Evolutionary conservation across 805 yeast genomes (phyloP).

Genomic region (Metschnikowia gelsemii): DNA sequence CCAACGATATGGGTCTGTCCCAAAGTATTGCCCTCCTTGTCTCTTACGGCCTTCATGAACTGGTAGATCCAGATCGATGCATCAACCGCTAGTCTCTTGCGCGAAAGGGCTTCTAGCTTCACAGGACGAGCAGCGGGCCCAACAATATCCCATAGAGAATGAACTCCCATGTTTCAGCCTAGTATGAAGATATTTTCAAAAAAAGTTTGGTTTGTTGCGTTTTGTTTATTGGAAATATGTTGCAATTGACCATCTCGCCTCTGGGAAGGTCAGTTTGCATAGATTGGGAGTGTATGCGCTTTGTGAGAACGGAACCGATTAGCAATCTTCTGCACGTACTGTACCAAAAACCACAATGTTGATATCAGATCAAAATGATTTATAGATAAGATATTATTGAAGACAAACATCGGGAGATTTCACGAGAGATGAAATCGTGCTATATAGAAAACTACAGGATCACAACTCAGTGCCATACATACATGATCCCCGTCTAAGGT

Average conservation of each 20-base stretch:
- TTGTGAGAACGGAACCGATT: conserved; percentile 7
- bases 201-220: no score
- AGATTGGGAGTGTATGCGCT: conserved; percentile 4
- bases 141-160: conserved; percentile 87
- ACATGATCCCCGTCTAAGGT: no score
- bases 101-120: conserved; percentile 75
- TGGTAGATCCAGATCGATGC: conserved; percentile 99
- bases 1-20: conserved; percentile 90
- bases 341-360: no score
- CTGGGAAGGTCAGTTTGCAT: conserved; percentile 1
- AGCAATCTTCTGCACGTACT: conserved; percentile 6
- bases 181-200: not conserved
- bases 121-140: conserved; percentile 92
- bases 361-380: no score
- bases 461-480: no score
- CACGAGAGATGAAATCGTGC: no score
- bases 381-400: no score
- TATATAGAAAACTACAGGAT: no score
- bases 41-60: conserved; percentile 91
- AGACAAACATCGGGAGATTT: no score
- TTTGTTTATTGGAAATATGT: not conserved
- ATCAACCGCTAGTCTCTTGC: conserved; percentile 85
- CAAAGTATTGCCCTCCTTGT: conserved; percentile 73
- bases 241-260: not conserved
- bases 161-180: conserved; percentile 82